These are phyloP conservation scores for Pseudodiploospora longispora DNA, from an alignment of 2,329 filamentous ascomycete genomes.

Conservation along the genomic window DNA sequence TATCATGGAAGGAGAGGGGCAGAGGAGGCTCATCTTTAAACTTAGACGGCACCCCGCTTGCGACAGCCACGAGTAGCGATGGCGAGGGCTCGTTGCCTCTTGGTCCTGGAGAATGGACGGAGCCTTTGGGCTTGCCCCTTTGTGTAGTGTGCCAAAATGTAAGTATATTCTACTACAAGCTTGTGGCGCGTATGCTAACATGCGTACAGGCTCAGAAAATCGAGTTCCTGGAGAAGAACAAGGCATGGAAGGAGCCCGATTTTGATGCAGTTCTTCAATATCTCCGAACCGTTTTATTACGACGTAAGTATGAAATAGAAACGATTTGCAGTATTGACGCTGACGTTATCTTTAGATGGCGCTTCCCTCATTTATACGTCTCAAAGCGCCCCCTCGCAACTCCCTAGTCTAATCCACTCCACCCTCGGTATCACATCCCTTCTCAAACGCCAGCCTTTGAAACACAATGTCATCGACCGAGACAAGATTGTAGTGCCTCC, in stretches of 20 bases:
- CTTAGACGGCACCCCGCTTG: slow-evolving; percentile 51
- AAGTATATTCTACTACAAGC: slow-evolving; percentile 25
- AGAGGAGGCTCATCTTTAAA: slow-evolving; percentile 55
- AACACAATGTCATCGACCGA: slow-evolving; percentile 85
- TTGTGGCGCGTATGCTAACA: slow-evolving; percentile 13
- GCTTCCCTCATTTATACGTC: slow-evolving; percentile 80
- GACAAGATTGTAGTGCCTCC: slow-evolving; percentile 92
- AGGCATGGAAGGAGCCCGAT: slow-evolving; percentile 90
- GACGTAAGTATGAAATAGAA: slow-evolving; percentile 49
- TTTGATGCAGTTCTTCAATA: slow-evolving; percentile 96
- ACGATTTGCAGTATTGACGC: slow-evolving; percentile 2
- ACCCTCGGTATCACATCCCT: slow-evolving; percentile 80
- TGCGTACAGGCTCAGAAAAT: slow-evolving; percentile 68
- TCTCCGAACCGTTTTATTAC: slow-evolving; percentile 78
- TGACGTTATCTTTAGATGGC: slow-evolving; percentile 50
- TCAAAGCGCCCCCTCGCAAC: slow-evolving; percentile 64
- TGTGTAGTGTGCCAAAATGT: slow-evolving; percentile 96
- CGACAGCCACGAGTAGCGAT: slow-evolving; percentile 46
- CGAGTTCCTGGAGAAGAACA: slow-evolving; percentile 79
- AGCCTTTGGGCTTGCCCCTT: slow-evolving; percentile 75
- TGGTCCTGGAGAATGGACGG: slow-evolving; percentile 88
- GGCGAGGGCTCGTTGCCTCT: slow-evolving; percentile 65
- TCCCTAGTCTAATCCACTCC: slow-evolving; percentile 75
- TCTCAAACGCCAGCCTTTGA: slow-evolving; percentile 68
- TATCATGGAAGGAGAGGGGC: slow-evolving; percentile 68